Conservation (phyloP, 1,284 basidiomycete genomes). For the Heliocybe sulcata region DNA sequence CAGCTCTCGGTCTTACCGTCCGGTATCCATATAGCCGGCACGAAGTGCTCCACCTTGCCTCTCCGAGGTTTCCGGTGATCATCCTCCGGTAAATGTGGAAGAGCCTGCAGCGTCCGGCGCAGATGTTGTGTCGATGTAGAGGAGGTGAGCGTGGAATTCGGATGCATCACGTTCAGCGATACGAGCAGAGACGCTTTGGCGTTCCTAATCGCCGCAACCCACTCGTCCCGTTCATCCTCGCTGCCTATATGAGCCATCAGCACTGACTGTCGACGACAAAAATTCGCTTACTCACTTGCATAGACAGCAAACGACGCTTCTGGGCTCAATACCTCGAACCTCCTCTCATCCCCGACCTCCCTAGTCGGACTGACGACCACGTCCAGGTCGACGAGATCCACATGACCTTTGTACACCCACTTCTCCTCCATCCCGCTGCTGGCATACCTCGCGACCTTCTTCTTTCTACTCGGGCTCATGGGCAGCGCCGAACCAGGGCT, state of each 20-base stretch:
- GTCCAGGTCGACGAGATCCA: conserved; percentile 70
- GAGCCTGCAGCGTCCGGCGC: conserved; percentile 61
- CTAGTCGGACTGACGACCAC: conserved; percentile 54
- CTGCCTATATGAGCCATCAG: conserved; percentile 27
- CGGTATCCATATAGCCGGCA: conserved; percentile 90
- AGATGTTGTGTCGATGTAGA: conserved; percentile 70
- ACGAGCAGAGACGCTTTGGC: conserved; percentile 68
- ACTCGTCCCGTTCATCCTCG: conserved; percentile 56
- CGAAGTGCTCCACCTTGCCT: conserved; percentile 76
- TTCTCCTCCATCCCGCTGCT: conserved; percentile 42
- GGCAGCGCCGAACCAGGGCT: not conserved
- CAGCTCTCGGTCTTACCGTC: conserved; percentile 77
- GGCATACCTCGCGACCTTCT: conserved; percentile 30
- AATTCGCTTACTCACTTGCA: conserved; percentile 41
- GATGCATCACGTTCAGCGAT: conserved; percentile 59
- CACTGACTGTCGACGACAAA: not conserved
- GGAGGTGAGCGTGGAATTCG: conserved; percentile 74
- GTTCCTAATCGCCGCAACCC: conserved; percentile 63
- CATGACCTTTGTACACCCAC: conserved; percentile 65
- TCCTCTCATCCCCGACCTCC: conserved; percentile 38
- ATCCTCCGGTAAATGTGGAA: conserved; percentile 58
- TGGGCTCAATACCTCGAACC: conserved; percentile 71
- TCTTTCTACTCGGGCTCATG: conserved; percentile 16
- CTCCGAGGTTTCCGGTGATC: conserved; percentile 31
- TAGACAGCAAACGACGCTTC: conserved; percentile 73